Evolutionary conservation across 208 protist genomes (phyloP), one percentile per base, ranked within the genome.

Genomic region (Crithidia thermophila): DNA sequence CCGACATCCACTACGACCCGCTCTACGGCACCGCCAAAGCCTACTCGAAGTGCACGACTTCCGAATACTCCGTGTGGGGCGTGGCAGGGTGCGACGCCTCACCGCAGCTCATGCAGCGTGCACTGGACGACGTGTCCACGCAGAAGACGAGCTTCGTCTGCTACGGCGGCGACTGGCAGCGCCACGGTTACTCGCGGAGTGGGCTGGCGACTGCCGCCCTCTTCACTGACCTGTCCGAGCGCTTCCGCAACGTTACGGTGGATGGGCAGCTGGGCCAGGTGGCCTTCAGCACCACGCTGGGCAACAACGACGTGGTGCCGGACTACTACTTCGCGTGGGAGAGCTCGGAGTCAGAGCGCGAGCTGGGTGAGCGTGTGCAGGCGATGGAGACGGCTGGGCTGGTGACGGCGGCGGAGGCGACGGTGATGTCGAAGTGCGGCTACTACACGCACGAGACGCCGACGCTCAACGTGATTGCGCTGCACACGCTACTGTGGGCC

Each of bases 1-100:
- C 88, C 1, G 91, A 96, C 55, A 83, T 91, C 45, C 91, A 96
- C 68, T 88, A 81, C 56, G 91, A 96, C 65, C 87, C 88, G 3
- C 50, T 53, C 1, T 96, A 94, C 62, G 84, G 86, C 37, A 72
- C 49, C 3, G 4, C 21, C 6, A 81, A 69, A 3, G 88, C 59
- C 18, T 85, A 72, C 33, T 51, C 60, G 20, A 21, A 20, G 28
- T 92, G 86, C 67, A 75, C 40, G 36, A 67, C 58, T 0, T 7
- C 10, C 9, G 28, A 56, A 6, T 67, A 53, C 33, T 46, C 70
- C 25, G 27, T 57, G 13, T 67, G 83, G 23, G 86, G 87, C 13
- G 23, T 67, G 40, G 25, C 33, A 3, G 72, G 72, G 11, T 94
- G 88, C 66, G 91, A 96, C 61, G 43, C 77, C 18, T 81, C 91